Evolutionary conservation across 345 rosid genomes (phyloP), one percentile per base, ranked within the genome.

Genomic region (Eutrema japonicum): DNA sequence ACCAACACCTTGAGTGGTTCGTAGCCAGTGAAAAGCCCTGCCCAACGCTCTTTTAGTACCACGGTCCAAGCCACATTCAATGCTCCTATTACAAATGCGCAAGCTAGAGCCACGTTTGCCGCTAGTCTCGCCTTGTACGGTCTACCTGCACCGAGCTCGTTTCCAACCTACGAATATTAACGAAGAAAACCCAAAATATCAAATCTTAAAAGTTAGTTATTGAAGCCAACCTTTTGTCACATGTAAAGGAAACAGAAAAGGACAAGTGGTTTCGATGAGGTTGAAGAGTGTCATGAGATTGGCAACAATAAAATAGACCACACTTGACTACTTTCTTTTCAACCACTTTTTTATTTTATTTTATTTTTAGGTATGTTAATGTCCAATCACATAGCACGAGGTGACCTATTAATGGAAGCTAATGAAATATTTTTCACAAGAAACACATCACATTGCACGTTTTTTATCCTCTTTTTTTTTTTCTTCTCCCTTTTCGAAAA

Each of bases 141-240:
- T 72, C 83, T 83, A 4, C 97, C 97, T 1, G 97, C 93, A 74
- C 99, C 99, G 0, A 95, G 99, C 73, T 90, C 99, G 73, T 92
- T 95, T 2, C 99, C 99, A n/a, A 95, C 97, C 99, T 77, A 40
- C 3, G 6, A 55, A 32, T 38, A 43, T 6, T 12, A 57, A 48
- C 27, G 55, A 27, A 37, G 4, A 61, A 50, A 41, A 18, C 16
- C 42, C 6, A 47, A 35, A 40, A 55, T 18, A 57, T 10, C 26
- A 52, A 67, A 68, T 43, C 18, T 60, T 13, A 59, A 55, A 66
- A 53, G 58, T 47, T 64, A 56, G 66, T 65, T 69, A 68, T 16
- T 11, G 50, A 36, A 52, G 70, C 64, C 49, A 59, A 67, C 22
- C 59, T 55, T 76, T 54, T 70, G 79, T 76, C 78, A 80, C 71